These are phyloP conservation scores for Yarrowia deformans DNA, from an alignment of 805 yeast species.

Conservation along the genomic window DNA sequence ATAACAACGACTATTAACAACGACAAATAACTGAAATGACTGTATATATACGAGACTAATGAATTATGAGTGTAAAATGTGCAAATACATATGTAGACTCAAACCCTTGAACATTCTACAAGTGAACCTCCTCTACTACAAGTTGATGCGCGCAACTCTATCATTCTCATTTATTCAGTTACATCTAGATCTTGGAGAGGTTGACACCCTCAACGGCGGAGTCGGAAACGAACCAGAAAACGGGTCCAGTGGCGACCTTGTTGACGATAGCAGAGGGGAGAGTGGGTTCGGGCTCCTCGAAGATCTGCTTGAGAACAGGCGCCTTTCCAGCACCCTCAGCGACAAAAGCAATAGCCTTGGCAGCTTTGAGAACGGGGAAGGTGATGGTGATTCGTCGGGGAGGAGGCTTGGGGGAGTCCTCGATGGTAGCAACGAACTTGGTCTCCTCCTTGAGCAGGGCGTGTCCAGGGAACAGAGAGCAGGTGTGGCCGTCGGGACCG, in stretches of 20 bases:
- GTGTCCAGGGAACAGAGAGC: conserved; percentile 91
- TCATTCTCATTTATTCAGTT: neutral
- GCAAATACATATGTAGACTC: too few species aligned
- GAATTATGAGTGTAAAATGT: conserved; percentile 10
- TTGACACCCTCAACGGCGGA: conserved; percentile 73
- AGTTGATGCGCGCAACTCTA: neutral
- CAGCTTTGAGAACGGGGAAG: conserved; percentile 70
- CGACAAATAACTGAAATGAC: conserved; percentile 41
- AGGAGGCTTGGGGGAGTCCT: conserved; percentile 93
- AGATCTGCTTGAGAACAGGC: conserved; percentile 71
- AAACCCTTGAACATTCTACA: too few species aligned
- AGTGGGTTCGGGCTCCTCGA: conserved; percentile 54
- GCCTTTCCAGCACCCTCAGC: conserved; percentile 91
- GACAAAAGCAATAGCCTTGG: conserved; percentile 71
- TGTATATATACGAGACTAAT: conserved; percentile 10
- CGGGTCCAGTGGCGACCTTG: conserved; percentile 59
- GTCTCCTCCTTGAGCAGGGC: conserved; percentile 62
- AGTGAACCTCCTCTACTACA: too few species aligned
- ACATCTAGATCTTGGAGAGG: conserved; percentile 39
- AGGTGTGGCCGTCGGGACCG: conserved; percentile 97
- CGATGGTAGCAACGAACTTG: conserved; percentile 65
- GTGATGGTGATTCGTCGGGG: conserved; percentile 90
- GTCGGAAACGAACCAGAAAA: conserved; percentile 83
- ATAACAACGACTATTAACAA: conserved; percentile 42
- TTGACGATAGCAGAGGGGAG: conserved; percentile 79